These are phyloP conservation scores for Aureobasidium sp. DNA, from an alignment of 2,329 filamentous ascomycete genomes.

Conservation along the genomic window DNA sequence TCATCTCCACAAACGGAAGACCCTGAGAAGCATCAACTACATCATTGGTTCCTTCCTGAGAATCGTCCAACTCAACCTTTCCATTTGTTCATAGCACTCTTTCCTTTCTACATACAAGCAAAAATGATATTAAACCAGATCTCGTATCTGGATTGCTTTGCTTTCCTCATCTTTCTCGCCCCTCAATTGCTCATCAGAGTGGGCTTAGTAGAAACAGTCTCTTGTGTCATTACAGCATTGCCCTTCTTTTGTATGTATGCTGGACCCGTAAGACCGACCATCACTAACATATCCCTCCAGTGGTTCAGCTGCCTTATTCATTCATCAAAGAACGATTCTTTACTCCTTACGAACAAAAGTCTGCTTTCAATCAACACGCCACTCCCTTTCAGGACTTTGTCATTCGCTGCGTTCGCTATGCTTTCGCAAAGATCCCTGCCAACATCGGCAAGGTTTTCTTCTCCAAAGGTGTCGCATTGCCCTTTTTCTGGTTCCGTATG, in stretches of 20 bases:
- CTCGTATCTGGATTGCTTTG: slow-evolving; percentile 65
- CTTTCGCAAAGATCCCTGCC: slow-evolving; percentile 63
- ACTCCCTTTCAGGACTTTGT: slow-evolving; percentile 70
- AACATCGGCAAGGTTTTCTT: slow-evolving; percentile 68
- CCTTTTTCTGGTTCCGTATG: slow-evolving; percentile 69
- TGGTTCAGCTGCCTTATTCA: slow-evolving; percentile 48
- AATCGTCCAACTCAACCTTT: not conserved
- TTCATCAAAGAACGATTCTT: slow-evolving; percentile 53
- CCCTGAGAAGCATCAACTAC: slow-evolving; percentile 9
- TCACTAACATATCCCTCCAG: slow-evolving; percentile 31
- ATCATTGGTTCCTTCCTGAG: slow-evolving; percentile 1
- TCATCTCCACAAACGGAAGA: slow-evolving; percentile 4
- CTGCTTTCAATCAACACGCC: slow-evolving; percentile 60
- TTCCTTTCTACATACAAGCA: not conserved
- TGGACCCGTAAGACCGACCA: not conserved
- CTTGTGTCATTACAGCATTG: slow-evolving; percentile 52
- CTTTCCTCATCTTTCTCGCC: slow-evolving; percentile 61
- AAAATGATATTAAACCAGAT: slow-evolving; percentile 67
- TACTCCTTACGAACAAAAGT: slow-evolving; percentile 35
- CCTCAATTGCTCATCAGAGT: slow-evolving; percentile 64
- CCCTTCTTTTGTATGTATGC: slow-evolving; percentile 57
- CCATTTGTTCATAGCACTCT: not conserved
- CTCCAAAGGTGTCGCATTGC: slow-evolving; percentile 61
- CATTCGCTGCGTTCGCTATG: slow-evolving; percentile 68
- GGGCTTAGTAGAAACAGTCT: slow-evolving; percentile 50